Evolutionary conservation across 805 yeast species (phyloP), one percentile per base, ranked within the genome.

Genomic region (Lachancea cidri): DNA sequence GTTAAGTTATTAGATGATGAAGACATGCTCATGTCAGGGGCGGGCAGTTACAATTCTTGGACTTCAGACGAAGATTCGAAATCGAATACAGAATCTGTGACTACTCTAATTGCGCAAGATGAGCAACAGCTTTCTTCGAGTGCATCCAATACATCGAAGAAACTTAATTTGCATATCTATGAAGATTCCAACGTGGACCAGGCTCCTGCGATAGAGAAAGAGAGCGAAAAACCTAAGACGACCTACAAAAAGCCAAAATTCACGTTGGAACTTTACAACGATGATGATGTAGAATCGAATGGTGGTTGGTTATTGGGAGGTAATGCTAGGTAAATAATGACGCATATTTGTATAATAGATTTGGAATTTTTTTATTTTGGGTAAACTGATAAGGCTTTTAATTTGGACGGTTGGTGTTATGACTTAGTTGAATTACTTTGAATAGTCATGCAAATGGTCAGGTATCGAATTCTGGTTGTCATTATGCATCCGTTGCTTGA

Each of bases 251-350:
- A 54, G 39, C 57, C 62, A 13, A 43, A 44, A 14, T 43, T 56
- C 9, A 52, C 62, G 3, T 41, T 61, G 9, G 60, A 60, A 44
- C 44, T 62, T 14, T 62, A 62, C 36, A 63, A 59, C 17, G 60
- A 54, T 35, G 48, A 46, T 15, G 61, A 53, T 17, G 33, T 45
- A 33, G 53, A 49, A 32, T 50, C 49, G 29, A 43, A 46, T 5
- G 55, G 53, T 20, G 55, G 52, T 17, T 62, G 66, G 66, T 46
- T 56, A 9, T 42, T 62, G 15, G 65, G 65, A 11, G 59, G 59
- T 6, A 60, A 60, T 33, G 46, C 50, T 15, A 38, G 50, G 30
- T 53, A 39, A 45, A 18, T 35, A 25, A 6, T 6, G 5, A 20
- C 4, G 19, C 16, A 22, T 22, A 22, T 35, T 22, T 8, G n/a